phyloP scores from a whole-genome alignment of 805 yeast species.

The Candida broadrunensis region DNA sequence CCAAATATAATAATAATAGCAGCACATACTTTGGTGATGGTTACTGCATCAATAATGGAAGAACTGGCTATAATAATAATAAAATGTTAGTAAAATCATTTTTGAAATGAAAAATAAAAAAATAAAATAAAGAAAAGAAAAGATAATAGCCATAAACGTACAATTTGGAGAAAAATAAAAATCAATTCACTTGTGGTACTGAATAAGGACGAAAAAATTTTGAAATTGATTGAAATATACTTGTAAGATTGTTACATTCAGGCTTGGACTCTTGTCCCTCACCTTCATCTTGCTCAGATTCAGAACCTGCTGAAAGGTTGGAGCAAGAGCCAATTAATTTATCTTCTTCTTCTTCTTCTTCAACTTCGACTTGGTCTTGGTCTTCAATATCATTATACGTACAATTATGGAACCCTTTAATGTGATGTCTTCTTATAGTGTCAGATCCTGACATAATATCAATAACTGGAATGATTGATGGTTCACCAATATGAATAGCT shows the following conservation, averaged over 20 bases:
- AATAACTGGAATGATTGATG: slow-evolving; percentile 3
- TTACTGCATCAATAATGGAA: neutral
- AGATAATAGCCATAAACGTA: too few species aligned
- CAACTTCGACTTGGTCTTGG: neutral
- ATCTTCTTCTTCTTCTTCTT: neutral
- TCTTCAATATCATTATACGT: slow-evolving; percentile 35
- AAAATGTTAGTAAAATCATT: neutral
- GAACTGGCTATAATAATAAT: neutral
- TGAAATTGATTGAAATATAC: slow-evolving; percentile 5
- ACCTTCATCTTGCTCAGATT: slow-evolving; percentile 1
- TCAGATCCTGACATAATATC: slow-evolving; percentile 4
- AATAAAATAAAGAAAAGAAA: neutral
- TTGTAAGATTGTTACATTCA: neutral
- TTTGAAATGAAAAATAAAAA: neutral
- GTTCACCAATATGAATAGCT: neutral
- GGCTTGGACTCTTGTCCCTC: neutral
- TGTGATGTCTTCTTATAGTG: slow-evolving; percentile 13
- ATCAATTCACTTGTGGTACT: too few species aligned
- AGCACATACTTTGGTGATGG: neutral
- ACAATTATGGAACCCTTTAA: slow-evolving; percentile 31
- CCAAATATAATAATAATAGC: neutral
- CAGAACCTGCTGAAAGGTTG: slow-evolving; percentile 1
- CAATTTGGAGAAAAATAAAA: neutral
- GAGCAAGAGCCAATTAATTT: neutral
- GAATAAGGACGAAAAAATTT: slow-evolving; percentile 4